phyloP scores from a whole-genome alignment of 2,329 filamentous ascomycete genomes.

The Gyromitra esculenta region DNA sequence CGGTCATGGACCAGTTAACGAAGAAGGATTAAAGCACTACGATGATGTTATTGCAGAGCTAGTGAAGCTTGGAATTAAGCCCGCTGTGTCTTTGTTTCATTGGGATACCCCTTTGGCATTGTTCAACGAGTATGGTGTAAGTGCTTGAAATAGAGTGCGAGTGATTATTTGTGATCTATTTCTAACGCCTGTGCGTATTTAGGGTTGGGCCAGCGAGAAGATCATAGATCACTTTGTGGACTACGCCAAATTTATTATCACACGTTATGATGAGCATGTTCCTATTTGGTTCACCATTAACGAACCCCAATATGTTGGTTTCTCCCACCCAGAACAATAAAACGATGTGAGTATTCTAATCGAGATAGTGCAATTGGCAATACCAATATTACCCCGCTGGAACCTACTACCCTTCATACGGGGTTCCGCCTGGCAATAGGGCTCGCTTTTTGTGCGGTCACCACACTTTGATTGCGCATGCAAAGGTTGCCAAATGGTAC shows the following conservation, averaged over 20 bases:
- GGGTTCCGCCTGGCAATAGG: constrained; percentile 61
- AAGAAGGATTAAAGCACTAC: constrained; percentile 58
- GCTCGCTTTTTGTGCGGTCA: constrained; percentile 64
- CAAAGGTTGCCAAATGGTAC: constrained; percentile 63
- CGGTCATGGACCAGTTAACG: constrained; percentile 53
- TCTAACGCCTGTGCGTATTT: constrained; percentile 27
- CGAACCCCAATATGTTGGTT: constrained; percentile 52
- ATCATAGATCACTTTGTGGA: constrained; percentile 62
- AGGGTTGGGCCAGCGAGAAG: constrained; percentile 60
- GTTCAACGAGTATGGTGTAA: constrained; percentile 62
- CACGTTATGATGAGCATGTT: constrained; percentile 61
- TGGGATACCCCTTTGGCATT: constrained; percentile 63
- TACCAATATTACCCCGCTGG: constrained; percentile 63
- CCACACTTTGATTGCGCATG: constrained; percentile 62
- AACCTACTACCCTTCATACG: constrained; percentile 63
- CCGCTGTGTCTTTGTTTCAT: constrained; percentile 61
- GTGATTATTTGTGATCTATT: constrained; percentile 39
- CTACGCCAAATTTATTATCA: constrained; percentile 62
- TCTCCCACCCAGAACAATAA: not conserved
- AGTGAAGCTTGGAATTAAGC: constrained; percentile 60
- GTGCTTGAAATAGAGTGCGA: constrained; percentile 23
- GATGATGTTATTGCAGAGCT: constrained; percentile 61
- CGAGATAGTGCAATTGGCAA: constrained; percentile 64
- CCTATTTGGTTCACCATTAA: constrained; percentile 56
- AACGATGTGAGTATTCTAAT: constrained; percentile 11